These are phyloP conservation scores for Diaporthe caulivora DNA, from an alignment of 2,329 filamentous ascomycete species.

Conservation along the genomic window DNA sequence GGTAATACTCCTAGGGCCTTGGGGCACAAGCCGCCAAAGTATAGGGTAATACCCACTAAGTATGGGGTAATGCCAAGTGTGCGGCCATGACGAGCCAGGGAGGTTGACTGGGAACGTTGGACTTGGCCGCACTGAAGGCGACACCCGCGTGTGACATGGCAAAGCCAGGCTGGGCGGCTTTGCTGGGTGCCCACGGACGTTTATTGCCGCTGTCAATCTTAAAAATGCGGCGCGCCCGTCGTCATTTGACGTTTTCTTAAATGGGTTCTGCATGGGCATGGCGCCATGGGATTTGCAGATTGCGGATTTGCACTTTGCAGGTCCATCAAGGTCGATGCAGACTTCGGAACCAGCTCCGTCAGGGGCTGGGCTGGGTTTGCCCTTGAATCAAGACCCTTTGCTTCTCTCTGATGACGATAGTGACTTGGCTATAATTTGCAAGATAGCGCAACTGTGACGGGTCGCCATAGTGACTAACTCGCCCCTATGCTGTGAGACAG, in stretches of 20 bases:
- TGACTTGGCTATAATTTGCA: no score
- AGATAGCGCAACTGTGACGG: no score
- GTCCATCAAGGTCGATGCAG: no score
- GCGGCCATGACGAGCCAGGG: not conserved
- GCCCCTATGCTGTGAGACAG: no score
- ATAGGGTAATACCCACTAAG: slow-evolving; percentile 24
- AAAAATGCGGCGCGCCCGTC: not conserved
- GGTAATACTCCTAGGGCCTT: slow-evolving; percentile 19
- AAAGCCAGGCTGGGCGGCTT: not conserved
- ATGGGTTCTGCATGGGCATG: not conserved
- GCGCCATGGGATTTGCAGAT: slow-evolving; percentile 1
- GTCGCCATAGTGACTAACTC: no score
- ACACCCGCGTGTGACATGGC: slow-evolving; percentile 6
- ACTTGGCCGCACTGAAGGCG: slow-evolving; percentile 25
- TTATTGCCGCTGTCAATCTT: slow-evolving; percentile 22
- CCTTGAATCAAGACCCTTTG: no score
- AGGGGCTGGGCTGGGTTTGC: no score
- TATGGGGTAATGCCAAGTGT: slow-evolving; percentile 28
- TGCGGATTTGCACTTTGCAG: no score
- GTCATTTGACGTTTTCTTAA: not conserved
- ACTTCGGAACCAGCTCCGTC: no score
- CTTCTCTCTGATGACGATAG: no score
- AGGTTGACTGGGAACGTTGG: slow-evolving; percentile 14
- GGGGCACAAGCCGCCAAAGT: slow-evolving; percentile 18
- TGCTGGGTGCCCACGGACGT: slow-evolving; percentile 2